Evolutionary conservation across 2,329 filamentous ascomycete genomes (phyloP), one percentile per base, ranked within the genome.

Genomic region (Daldinia sp.): DNA sequence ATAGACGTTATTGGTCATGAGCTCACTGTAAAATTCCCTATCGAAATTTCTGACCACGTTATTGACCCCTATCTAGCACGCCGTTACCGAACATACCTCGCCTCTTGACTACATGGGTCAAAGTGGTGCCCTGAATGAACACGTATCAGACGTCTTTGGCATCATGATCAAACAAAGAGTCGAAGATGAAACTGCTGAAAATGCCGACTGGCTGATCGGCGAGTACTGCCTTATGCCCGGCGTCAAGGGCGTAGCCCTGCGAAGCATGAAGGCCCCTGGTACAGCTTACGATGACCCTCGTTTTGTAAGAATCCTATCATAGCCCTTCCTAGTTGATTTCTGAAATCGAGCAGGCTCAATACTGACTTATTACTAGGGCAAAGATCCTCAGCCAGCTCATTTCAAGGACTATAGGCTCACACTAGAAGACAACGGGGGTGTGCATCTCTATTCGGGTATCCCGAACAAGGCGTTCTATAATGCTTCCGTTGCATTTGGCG

Each of bases 1-100:
- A 78, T 87, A 33, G 87, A 88, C 69, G 85, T 88, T 60, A 87
- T 88, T 63, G 86, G 84, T 2, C 86, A 88, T 69, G 87, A 88
- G 71, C 77, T 88, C 20, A 87, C 85, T 4, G 76, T 77, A 56
- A 70, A 71, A 4, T 4, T n/a, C 9, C n/a, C 20, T n/a, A 41
- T 23, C 5, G 10, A 2, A 39, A 23, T 13, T 2, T 7, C 35
- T 2, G n/a, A 28, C 13, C n/a, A 41, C 3, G 23, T 37, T 33
- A 23, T 44, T 68, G 12, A 71, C 56, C 4, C 15, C 51, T 46
- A 10, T 53, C 53, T 48, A 77, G 41, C 87, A 88, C 72, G 86
- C 84, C 30, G 80, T 89, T 20, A 86, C 83, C 0, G 82, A 87
- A 70, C 79, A 85, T 73, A 85, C 83, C 2, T 82, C 81, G 10